phyloP scores from a whole-genome alignment of 805 yeast genomes.

The Yamadazyma scolyti region DNA sequence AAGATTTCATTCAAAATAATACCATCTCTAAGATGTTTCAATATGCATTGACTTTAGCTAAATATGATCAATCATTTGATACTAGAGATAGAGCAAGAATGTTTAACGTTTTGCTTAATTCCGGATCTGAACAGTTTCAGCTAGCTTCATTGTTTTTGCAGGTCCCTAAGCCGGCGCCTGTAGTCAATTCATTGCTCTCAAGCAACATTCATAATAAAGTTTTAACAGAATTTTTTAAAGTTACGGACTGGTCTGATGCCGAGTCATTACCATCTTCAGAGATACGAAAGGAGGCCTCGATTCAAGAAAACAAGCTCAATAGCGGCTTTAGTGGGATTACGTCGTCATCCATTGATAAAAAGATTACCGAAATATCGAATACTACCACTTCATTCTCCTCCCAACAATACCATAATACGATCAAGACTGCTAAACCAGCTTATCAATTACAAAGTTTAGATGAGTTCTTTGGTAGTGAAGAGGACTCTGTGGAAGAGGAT shows the following conservation, averaged over 20 bases:
- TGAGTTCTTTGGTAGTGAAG: conserved; percentile 63
- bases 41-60: conserved; percentile 57
- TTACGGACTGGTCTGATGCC: conserved; percentile 46
- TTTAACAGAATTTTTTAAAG: conserved; percentile 17
- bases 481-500: conserved; percentile 12
- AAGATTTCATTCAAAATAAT: conserved; percentile 30
- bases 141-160: conserved; percentile 69
- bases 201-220: conserved; percentile 9
- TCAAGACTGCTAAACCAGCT: conserved; percentile 12
- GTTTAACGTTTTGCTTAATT: conserved; percentile 57
- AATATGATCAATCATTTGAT: conserved; percentile 72
- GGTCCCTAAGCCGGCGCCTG: conserved; percentile 71
- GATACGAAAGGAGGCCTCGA: conserved; percentile 25
- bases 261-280: conserved; percentile 23
- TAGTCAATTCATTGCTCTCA: conserved; percentile 20
- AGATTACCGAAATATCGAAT: conserved; percentile 17
- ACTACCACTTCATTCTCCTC: conserved; percentile 24
- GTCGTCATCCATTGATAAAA: conserved; percentile 12
- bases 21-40: conserved; percentile 51
- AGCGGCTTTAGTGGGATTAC: conserved; percentile 9
- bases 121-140: conserved; percentile 39
- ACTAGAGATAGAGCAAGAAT: conserved; percentile 83
- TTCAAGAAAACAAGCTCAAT: conserved; percentile 13
- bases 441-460: conserved; percentile 76
- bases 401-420: conserved; percentile 9